Conservation (phyloP, 345 rosid species). For the Clarkia xantiana region DNA sequence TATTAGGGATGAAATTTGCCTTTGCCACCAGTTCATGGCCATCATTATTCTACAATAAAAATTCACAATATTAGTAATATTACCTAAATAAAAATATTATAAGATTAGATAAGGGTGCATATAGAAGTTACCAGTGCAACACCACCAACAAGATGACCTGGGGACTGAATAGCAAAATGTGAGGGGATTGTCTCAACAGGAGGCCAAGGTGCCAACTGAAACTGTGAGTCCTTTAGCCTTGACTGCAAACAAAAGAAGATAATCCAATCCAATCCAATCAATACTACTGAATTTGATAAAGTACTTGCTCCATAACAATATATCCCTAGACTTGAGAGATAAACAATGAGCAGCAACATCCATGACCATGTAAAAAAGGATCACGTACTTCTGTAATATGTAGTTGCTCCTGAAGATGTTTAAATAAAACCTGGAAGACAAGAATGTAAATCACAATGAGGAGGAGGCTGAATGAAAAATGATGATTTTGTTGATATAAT, state of each 20-base stretch:
- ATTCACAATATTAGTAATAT: neutral
- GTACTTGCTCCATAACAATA: neutral
- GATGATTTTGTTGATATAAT: no score
- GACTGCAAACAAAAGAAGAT: slow-evolving; percentile 32
- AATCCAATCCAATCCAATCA: no score
- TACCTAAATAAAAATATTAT: neutral
- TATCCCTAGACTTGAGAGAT: neutral
- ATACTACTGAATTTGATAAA: slow-evolving; percentile 1
- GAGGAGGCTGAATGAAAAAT: no score
- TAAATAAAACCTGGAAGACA: slow-evolving; percentile 60
- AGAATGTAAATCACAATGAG: no score
- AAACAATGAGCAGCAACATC: slow-evolving; percentile 1
- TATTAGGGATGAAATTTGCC: slow-evolving; percentile 34
- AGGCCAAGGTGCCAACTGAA: slow-evolving; percentile 72
- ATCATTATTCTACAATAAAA: slow-evolving; percentile 35
- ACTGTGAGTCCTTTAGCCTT: slow-evolving; percentile 77
- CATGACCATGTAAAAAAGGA: slow-evolving; percentile 8
- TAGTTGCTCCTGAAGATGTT: slow-evolving; percentile 86
- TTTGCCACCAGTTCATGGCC: slow-evolving; percentile 55
- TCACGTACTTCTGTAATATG: slow-evolving; percentile 52
- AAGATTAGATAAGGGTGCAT: slow-evolving; percentile 9
- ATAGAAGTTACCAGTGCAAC: slow-evolving; percentile 37
- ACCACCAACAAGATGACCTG: slow-evolving; percentile 36
- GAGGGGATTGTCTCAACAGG: slow-evolving; percentile 52
- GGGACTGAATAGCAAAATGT: slow-evolving; percentile 36